phyloP scores from a whole-genome alignment of 2,329 filamentous ascomycete genomes.

The Metarhizium humberi region DNA sequence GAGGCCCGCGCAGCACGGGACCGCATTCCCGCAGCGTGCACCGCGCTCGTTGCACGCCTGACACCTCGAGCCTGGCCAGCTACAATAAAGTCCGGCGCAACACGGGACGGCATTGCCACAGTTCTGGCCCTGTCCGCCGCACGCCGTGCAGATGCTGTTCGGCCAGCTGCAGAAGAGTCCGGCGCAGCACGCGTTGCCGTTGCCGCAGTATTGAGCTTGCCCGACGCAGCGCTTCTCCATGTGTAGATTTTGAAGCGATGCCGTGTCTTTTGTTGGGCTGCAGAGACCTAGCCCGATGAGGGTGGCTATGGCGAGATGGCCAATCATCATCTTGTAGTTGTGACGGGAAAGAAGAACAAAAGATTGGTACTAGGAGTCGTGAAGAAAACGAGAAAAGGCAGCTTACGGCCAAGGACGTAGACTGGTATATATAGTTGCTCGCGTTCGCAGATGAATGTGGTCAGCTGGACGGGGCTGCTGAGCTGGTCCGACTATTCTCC shows the following conservation, averaged over 20 bases:
- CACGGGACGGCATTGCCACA: conserved; percentile 3
- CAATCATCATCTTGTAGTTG: not conserved
- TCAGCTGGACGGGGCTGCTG: not conserved
- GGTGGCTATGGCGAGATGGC: not conserved
- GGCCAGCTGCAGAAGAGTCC: conserved; percentile 4
- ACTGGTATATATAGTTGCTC: not conserved
- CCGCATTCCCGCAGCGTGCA: not conserved
- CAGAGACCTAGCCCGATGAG: conserved; percentile 1
- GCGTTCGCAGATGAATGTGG: not conserved
- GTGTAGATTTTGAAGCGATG: not conserved
- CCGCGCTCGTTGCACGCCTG: not conserved
- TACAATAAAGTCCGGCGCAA: conserved; percentile 1
- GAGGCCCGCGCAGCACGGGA: not conserved
- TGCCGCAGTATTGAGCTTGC: not conserved
- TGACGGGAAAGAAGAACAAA: not conserved
- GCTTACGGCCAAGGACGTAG: not conserved
- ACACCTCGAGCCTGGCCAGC: not conserved
- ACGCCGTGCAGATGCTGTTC: not conserved
- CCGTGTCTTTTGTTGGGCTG: not conserved
- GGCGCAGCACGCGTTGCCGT: not conserved
- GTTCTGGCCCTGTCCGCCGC: not conserved
- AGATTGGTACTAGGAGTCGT: not conserved
- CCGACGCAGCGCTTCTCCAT: not conserved
- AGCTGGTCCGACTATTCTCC: not conserved
- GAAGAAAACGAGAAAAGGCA: not conserved